phyloP scores from a whole-genome alignment of 2,329 filamentous ascomycete genomes.

The Emericellopsis atlantica region DNA sequence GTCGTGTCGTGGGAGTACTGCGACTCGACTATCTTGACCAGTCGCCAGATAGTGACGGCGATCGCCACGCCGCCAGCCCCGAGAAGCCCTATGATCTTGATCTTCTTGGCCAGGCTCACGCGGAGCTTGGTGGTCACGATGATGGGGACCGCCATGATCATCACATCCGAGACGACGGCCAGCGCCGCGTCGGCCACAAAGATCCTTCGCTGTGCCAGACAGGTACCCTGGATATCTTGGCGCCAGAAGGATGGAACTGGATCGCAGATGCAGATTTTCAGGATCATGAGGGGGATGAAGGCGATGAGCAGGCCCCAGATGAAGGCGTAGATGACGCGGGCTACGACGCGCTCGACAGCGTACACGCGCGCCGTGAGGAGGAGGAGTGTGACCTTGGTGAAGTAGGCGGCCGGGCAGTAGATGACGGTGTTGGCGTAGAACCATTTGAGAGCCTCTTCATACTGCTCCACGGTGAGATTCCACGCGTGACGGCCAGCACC shows the following conservation, averaged over 20 bases:
- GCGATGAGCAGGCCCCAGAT: slow-evolving; percentile 10
- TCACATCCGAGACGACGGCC: slow-evolving; percentile 15
- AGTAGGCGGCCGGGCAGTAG: slow-evolving; percentile 15
- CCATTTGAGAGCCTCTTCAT: slow-evolving; percentile 9
- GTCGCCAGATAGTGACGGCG: slow-evolving; percentile 12
- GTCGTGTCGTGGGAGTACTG: neutral
- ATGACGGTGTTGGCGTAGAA: slow-evolving; percentile 13
- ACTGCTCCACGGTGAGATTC: slow-evolving; percentile 8
- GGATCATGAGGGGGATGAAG: slow-evolving; percentile 13
- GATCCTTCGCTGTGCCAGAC: slow-evolving; percentile 16
- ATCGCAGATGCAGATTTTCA: slow-evolving; percentile 12
- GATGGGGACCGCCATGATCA: slow-evolving; percentile 17
- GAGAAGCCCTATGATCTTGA: slow-evolving; percentile 15
- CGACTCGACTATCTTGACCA: neutral
- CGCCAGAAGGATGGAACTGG: slow-evolving; percentile 13
- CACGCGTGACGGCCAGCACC: slow-evolving; percentile 11
- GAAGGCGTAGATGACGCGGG: slow-evolving; percentile 14
- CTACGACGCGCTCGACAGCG: slow-evolving; percentile 9
- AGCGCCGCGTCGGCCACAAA: slow-evolving; percentile 13
- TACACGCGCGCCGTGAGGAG: slow-evolving; percentile 18
- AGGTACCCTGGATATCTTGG: slow-evolving; percentile 8
- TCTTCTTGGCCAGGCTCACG: slow-evolving; percentile 13
- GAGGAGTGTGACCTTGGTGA: slow-evolving; percentile 17
- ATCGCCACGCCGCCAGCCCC: slow-evolving; percentile 14
- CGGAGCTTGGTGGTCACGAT: slow-evolving; percentile 14